Evolutionary conservation across 768 basidiomycete genomes (phyloP).

Genomic region (Tricholoma saponaceum): DNA sequence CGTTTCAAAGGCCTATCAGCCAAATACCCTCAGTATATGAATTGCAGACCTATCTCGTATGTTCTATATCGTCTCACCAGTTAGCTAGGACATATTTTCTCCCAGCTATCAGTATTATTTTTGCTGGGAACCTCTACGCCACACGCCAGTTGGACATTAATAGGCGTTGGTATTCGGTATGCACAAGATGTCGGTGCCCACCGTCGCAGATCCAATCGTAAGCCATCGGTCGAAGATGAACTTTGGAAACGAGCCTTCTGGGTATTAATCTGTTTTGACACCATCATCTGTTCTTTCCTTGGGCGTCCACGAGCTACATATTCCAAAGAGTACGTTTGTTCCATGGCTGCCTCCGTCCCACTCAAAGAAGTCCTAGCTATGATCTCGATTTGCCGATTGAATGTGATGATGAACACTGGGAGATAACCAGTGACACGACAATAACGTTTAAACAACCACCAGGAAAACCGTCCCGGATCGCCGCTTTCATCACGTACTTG

Average conservation of each 20-base stretch:
- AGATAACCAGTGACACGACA: constrained; percentile 38
- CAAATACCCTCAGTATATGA: constrained; percentile 60
- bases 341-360: neutral
- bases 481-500: constrained; percentile 52
- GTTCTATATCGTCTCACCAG: constrained; percentile 18
- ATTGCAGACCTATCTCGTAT: constrained; percentile 63
- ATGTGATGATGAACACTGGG: constrained; percentile 74
- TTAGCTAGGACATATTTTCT: neutral
- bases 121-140: constrained; percentile 42
- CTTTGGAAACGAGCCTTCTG: constrained; percentile 57
- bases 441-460: constrained; percentile 61
- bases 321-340: constrained; percentile 13
- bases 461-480: constrained; percentile 47
- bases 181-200: constrained; percentile 61
- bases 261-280: constrained; percentile 23
- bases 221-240: constrained; percentile 47
- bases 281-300: constrained; percentile 13
- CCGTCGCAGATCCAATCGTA: constrained; percentile 28
- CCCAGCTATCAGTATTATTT: constrained; percentile 37
- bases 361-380: constrained; percentile 41
- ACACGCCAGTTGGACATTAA: constrained; percentile 47
- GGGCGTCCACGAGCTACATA: constrained; percentile 17
- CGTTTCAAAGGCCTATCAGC: constrained; percentile 54
- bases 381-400: constrained; percentile 63
- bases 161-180: constrained; percentile 52